Evolutionary conservation across 1,284 basidiomycete genomes (phyloP), one percentile per base, ranked within the genome.

Genomic region (Ganoderma lucidum): DNA sequence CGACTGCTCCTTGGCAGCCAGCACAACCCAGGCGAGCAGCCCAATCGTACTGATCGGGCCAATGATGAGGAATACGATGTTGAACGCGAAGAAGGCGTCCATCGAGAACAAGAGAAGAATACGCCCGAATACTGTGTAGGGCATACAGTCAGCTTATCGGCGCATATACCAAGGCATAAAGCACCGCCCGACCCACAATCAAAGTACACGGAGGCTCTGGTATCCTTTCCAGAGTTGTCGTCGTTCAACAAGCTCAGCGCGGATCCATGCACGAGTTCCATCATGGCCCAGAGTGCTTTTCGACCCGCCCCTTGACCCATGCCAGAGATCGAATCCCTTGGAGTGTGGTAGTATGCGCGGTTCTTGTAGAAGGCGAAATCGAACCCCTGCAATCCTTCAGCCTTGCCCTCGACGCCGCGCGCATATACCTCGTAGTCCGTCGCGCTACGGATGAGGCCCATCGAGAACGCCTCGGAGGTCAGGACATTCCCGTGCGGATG

Each of bases 281-380:
- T 86, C 90, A 94, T 92, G 3, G 86, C 84, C 92, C 92, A 94
- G 10, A 93, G 78, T 3, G 92, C 85, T 67, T 83, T 83, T 28
- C 85, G 84, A 0, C 86, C 88, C 71, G 58, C 77, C 69, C 32
- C 76, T 78, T 67, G 87, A 83, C 73, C 85, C 86, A 53, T 89
- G 79, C 88, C 83, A 72, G 93, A 90, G 58, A 87, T 74, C 10
- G 74, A 75, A 63, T 77, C 75, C 41, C 70, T 87, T 74, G 85
- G 85, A 0, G 92, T 94, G 76, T 94, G 93, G 73, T 94, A 94
- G 70, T 84, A 84, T 69, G 88, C 88, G 63, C 93, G 83, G 5
- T 87, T 87, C 66, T 84, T 86, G 78, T 93, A 94, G 76, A 94
- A 94, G 1, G 92, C 90, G 35, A 93, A 80, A 73, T 94, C 92